Evolutionary conservation across 805 yeast genomes (phyloP), one percentile per base, ranked within the genome.

Genomic region (Candida caryicola): DNA sequence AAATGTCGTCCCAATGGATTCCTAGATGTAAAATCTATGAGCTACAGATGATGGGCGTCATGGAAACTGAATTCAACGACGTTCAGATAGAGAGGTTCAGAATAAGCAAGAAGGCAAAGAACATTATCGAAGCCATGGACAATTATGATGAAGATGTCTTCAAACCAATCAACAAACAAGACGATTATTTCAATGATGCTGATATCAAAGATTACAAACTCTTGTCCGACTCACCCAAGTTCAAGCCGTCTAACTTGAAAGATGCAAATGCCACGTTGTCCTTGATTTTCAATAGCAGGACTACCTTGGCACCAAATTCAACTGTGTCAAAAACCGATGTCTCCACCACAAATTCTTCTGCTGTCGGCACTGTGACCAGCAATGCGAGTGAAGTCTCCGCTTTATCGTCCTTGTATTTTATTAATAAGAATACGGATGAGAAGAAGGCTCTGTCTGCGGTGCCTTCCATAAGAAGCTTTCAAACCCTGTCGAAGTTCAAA

Each of bases 21-120:
- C 97, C 99, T 0, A 70, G 93, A 25, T 89, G 97, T 60, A 88
- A 87, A 51, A 90, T 93, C 35, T 91, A 93, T 59, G 98, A 91
- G 52, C 63, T 93, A 14, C 98, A 93, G 58, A 93, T 93, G 97
- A 91, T 91, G 95, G 98, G 98, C 0, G 76, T 93, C 5, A 88
- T 91, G 82, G 98, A 91, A 52, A 87, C 86, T 50, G 96, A 93
- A 52, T 68, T 81, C 40, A 79, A 81, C 46, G 78, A 83, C 9
- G 76, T 84, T 5, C 76, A 80, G 6, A 75, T 90, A 8, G 81
- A 80, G 13, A 73, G 82, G 35, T 62, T 89, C 35, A 71, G 67
- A 9, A 51, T 51, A 44, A 59, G 44, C 34, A 53, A 31, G 40
- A 54, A 45, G 17, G 55, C 64, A 4, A 57, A 56, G 34, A 67